Evolutionary conservation across 2,329 filamentous ascomycete genomes (phyloP), one percentile per base, ranked within the genome.

Genomic region (Helminthosporium solani): DNA sequence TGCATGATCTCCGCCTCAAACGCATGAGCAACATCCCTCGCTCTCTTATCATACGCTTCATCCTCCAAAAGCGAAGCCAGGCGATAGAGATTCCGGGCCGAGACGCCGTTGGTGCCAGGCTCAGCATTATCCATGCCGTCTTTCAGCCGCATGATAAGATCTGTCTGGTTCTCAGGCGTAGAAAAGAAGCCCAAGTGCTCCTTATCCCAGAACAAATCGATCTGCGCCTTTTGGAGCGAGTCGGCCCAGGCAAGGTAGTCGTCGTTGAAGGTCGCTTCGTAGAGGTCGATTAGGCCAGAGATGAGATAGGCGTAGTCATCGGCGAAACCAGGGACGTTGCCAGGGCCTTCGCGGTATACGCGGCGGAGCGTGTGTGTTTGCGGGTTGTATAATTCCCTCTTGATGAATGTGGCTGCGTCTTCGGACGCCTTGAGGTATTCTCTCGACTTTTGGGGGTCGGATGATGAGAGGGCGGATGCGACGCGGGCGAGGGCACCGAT

Each of bases 301-400:
- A 90, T 87, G 33, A 97, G 69, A 68, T 92, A 96, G 2, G 92
- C 90, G 64, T 97, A 97, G 72, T 99, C 94, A 59, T 97, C 94
- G 1, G 92, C 89, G 69, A 97, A 95, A 0, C 82, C 91, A 31
- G 78, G 77, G 0, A 83, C 84, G 15, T 82, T 77, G 21, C 85
- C 84, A 7, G 82, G 77, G 2, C 82, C 81, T 50, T 85, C 81
- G 23, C 83, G 82, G 70, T 86, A 95, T 33, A 92, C 82, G 40
- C 91, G 81, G 64, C 85, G 88, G 14, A 97, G 73, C 3, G 80
- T 79, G 37, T 81, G 80, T 0, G 76, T 78, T 0, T 74, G 57
- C 7, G 76, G 66, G 52, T 92, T 83, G 77, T 88, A 96, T 1
- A 97, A 78, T 19, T 87, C 80, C 9, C 78, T 72, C 59, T 79